Conservation (phyloP, 202 grass and related monocot genomes). For the Musa balbisiana region DNA sequence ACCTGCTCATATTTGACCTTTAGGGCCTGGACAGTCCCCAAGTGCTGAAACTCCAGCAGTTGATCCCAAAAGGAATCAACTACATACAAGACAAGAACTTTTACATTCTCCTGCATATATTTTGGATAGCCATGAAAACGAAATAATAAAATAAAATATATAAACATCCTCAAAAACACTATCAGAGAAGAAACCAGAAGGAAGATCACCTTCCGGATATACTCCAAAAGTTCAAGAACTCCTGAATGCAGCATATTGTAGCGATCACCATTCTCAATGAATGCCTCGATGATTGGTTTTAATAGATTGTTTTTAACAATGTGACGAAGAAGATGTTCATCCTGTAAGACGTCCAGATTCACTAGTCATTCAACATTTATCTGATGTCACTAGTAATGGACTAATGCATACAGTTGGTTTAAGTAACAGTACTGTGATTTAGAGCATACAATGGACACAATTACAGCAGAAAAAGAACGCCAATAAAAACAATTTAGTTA, state of each 20-base stretch:
- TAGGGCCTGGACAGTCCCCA: conserved; percentile 74
- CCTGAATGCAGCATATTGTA: conserved; percentile 96
- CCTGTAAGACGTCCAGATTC: conserved; percentile 35
- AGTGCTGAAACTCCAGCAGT: conserved; percentile 65
- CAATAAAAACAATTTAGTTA: no score
- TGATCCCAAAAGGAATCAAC: conserved; percentile 65
- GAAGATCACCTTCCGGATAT: conserved; percentile 79
- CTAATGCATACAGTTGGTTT: background rate
- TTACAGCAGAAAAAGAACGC: background rate
- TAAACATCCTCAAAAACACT: no score
- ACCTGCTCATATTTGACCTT: conserved; percentile 97
- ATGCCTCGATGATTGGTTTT: conserved; percentile 75
- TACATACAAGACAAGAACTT: conserved; percentile 63
- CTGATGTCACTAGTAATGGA: background rate
- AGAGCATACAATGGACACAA: background rate
- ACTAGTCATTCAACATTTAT: background rate
- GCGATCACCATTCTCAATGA: conserved; percentile 76
- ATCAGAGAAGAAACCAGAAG: conserved; percentile 1
- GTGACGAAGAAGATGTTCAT: conserved; percentile 91
- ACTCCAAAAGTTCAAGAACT: conserved; percentile 83
- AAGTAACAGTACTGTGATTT: background rate
- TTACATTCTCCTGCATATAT: conserved; percentile 69
- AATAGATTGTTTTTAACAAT: conserved; percentile 82
- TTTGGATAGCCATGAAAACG: conserved; percentile 13
- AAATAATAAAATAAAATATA: background rate